Base-by-base conservation (phyloP, 1,139 yeast genomes). In the Hansenula lynferdii region DNA sequence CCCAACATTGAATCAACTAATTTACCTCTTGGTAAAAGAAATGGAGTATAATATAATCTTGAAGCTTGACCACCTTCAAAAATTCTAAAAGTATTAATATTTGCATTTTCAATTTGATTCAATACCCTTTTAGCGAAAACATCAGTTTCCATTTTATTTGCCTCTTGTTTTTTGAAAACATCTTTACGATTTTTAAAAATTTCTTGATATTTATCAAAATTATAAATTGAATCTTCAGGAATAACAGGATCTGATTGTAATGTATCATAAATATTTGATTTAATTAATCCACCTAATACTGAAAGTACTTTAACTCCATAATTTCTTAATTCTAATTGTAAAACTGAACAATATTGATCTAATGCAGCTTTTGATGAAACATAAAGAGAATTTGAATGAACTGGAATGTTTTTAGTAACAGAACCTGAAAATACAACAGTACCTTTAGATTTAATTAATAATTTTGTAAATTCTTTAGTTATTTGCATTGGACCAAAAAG, bases 341-440 rank as follows among this genome's bases (percentile, higher is more conserved):
- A 63, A 7, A 69, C 63, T 20, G 69, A 65, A 1, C 80, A 78
- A 55, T 77, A 81, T 42, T 69, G 77, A 51, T 76, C 80, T 39
- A 81, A 65, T 0, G 86, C 85, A 1, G 86, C 82, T 51, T 81
- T 81, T 6, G 80, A 58, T 3, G 85, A 66, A 2, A 75, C 66
- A 55, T 81, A 81, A 11, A 72, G 65, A 15, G 77, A 60, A 11
- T 78, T 71, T 50, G 75, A 77, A 7, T 85, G 86, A 53, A 79
- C 69, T 14, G 85, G 83, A n/a, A 71, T 50, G 16, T 70, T 44
- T 4, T 78, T 84, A 15, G 80, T 68, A 2, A 78, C 68, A 2
- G 85, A 78, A 0, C 87, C 86, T 1, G 85, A 77, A 51, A 78
- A 77, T 3, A 79, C 81, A 50, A 81, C 69, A 1, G 74, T 69